Base-by-base conservation (phyloP, 2,329 filamentous ascomycete genomes). In the Claviceps capensis region DNA sequence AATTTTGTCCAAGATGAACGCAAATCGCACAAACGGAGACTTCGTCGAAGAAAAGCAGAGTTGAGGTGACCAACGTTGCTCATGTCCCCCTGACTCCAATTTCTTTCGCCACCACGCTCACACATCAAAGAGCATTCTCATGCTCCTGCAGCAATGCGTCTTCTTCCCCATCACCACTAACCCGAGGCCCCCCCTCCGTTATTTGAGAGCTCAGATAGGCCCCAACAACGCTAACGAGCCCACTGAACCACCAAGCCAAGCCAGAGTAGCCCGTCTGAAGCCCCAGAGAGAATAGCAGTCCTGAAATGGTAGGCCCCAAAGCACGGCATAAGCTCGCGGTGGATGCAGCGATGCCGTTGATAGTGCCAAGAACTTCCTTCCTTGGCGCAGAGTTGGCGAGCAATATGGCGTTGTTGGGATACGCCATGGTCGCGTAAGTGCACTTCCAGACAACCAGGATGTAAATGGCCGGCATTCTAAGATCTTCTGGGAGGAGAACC, bases 301-400 rank as follows among this genome's bases (percentile, higher is more conserved):
- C 93, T 3, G 90, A 94, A 3, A 96, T 72, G 0, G 88, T 90
- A 2, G 93, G 93, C 0, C 91, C 91, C 55, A 96, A 84, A 0
- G 89, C 89, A 51, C 93, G 81, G 65, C 85, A 90, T 46, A 96
- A 72, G 63, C 89, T 95, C 4, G 93, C 93, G 2, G 88, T 89
- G 2, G 90, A 95, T 34, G 89, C 89, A 0, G 90, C 90, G 13
- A 90, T 84, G 17, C 93, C 93, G 61, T 97, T 97, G 66, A 98
- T 85, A 0, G 86, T 90, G 2, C 93, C 93, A 1, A 97, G 80
- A 1, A 94, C 86, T 48, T 87, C 78, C 52, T 85, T 85, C 7
- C 85, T 90, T 0, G 89, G 88, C 0, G 90, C 86, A 16, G 88
- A 85, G 66, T 97, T 95, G 54, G 88, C 86, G 34, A 95, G 78